Evolutionary conservation across 768 basidiomycete genomes (phyloP), one percentile per base, ranked within the genome.

Genomic region (Calocybe gangraenosa): DNA sequence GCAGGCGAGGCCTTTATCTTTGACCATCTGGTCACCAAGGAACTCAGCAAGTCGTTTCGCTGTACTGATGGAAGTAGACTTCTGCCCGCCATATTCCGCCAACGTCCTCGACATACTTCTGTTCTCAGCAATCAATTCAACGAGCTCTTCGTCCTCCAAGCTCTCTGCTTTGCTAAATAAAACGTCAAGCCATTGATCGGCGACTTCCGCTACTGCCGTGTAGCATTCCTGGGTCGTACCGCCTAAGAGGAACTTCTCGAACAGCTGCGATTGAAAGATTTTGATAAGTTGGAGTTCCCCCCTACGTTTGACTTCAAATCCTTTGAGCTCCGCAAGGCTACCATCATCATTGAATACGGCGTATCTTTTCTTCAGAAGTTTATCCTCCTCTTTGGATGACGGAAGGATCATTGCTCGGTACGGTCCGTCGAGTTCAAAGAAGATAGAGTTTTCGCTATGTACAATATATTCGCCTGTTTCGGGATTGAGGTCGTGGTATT

Each of bases 331-430:
- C 7, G 96, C 96, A n/a, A 99, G 76, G 13, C 87, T 87, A 1
- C 95, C 94, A 56, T 99, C 95, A 51, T 94, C 92, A 56, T 98
- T 95, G 71, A 98, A 98, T 7, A 99, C 96, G 5, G 96, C 96
- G 57, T 98, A 99, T 40, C 96, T 87, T 65, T 99, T 99, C 73
- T 99, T 99, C 56, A 99, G 69, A 44, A 99, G 63, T 61, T 98
- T 99, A 63, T 98, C 96, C 64, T 99, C 96, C 65, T 99, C 96
- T 62, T 99, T 99, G 1, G 96, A 98, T 1, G 93, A 95, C 1
- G 96, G 96, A 10, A 99, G 76, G 56, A 98, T 97, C 96, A 99
- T 98, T 5, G 96, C 96, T 53, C 83, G 91, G 71, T 98, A 99
- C 1, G 96, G 96, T 1, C 96, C 96, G 55, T 99, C 95, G 48